A percentile compares a stretch with the other conserved stretches of the same genome.
phyloP scores from a whole-genome alignment of 352 stramenopile genomes.

The Phytophthora tentaculata region DNA sequence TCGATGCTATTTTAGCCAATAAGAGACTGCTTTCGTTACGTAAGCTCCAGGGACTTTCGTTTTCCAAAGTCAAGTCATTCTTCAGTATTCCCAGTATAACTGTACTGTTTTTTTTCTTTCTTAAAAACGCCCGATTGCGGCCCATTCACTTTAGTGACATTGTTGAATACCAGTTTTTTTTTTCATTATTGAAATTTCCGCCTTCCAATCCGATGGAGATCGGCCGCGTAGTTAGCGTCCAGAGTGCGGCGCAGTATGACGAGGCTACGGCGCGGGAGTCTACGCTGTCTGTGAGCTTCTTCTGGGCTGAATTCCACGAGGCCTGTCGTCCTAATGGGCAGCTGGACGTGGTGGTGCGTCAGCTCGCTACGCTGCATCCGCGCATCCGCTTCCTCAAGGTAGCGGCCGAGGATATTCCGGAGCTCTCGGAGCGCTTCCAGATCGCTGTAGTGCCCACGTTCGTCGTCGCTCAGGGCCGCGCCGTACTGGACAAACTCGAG shows the following conservation, averaged over 20 bases:
- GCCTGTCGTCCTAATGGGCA: slow-evolving; percentile 83
- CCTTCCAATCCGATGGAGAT: slow-evolving; percentile 47
- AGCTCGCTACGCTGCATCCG: slow-evolving; percentile 82
- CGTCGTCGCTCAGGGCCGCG: slow-evolving; percentile 81
- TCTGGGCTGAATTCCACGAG: slow-evolving; percentile 89
- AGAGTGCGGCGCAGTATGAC: slow-evolving; percentile 78
- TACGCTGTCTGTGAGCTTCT: slow-evolving; percentile 83
- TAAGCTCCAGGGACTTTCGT: too few species aligned
- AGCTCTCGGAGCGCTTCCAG: slow-evolving; percentile 87
- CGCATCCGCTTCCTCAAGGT: slow-evolving; percentile 89
- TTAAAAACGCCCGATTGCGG: too few species aligned
- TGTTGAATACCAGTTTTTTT: too few species aligned
- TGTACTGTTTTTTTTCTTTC: too few species aligned
- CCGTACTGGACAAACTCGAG: slow-evolving; percentile 85
- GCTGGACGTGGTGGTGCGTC: slow-evolving; percentile 84
- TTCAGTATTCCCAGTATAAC: too few species aligned
- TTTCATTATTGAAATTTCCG: too few species aligned
- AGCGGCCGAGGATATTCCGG: slow-evolving; percentile 81
- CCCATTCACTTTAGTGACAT: too few species aligned
- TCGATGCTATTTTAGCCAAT: too few species aligned
- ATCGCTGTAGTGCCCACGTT: slow-evolving; percentile 96
- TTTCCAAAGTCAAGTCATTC: too few species aligned
- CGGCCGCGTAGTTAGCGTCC: slow-evolving; percentile 74
- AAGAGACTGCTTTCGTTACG: too few species aligned
- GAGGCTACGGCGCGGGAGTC: slow-evolving; percentile 76